A percentile compares a stretch with the other conserved stretches of the same genome.
These are phyloP conservation scores for Phytophthora vignae DNA, from an alignment of 352 stramenopile genomes.

Conservation along the genomic window DNA sequence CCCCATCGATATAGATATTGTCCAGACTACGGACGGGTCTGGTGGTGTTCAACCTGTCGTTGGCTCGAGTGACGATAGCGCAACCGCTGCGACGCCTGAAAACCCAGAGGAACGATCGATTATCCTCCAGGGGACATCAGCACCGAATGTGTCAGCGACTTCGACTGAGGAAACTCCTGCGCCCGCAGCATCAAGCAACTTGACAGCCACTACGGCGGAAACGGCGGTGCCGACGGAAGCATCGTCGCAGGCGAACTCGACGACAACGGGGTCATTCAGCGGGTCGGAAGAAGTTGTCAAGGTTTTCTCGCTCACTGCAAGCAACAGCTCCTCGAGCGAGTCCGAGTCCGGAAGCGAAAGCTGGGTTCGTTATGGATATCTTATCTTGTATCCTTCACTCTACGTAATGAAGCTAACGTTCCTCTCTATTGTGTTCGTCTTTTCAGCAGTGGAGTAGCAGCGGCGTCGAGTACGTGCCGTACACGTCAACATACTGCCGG, in stretches of 20 bases:
- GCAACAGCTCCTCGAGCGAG: constrained; percentile 34
- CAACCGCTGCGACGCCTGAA: constrained; percentile 8
- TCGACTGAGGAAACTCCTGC: constrained; percentile 8
- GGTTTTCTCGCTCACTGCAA: constrained; percentile 38
- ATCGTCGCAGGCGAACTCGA: constrained; percentile 23
- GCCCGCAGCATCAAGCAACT: constrained; percentile 8
- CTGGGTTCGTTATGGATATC: constrained; percentile 24
- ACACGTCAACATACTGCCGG: constrained; percentile 73
- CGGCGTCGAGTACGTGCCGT: constrained; percentile 38
- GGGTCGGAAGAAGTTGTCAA: constrained; percentile 25
- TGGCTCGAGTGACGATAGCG: constrained; percentile 15
- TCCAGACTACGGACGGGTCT: constrained; percentile 8
- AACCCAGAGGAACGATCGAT: constrained; percentile 22
- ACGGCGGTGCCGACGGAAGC: constrained; percentile 26
- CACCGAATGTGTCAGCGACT: constrained; percentile 4
- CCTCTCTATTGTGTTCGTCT: constrained; percentile 1
- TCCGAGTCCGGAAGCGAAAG: constrained; percentile 22
- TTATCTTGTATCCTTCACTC: background rate
- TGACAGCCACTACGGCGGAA: constrained; percentile 8
- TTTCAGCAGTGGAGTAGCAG: constrained; percentile 26
- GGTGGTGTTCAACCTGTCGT: constrained; percentile 3
- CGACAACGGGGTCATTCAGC: constrained; percentile 5
- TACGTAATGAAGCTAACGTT: constrained; percentile 6
- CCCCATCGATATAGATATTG: background rate
- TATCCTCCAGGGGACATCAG: background rate